Conservation (phyloP, 2,329 filamentous ascomycete species). For the Lecanicillium sp. region DNA sequence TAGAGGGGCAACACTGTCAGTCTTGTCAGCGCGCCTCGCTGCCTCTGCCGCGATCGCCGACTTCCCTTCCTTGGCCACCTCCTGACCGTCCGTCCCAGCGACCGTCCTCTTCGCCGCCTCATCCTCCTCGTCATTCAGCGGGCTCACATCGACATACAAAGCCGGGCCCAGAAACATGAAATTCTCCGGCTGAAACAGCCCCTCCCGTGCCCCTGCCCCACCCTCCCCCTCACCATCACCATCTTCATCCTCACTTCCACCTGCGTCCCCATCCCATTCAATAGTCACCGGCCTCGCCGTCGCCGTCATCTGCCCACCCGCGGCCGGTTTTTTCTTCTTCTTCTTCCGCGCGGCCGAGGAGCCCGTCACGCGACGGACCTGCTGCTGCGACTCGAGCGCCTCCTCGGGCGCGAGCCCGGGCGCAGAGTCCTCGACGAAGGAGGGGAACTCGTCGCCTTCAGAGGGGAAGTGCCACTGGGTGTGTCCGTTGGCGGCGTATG, state of each 20-base stretch:
- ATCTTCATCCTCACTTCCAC: conserved; percentile 27
- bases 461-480: conserved; percentile 52
- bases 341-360: conserved; percentile 4
- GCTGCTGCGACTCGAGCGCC: conserved; percentile 45
- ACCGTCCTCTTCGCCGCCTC: conserved; percentile 24
- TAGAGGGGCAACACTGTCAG: too few relatives aligned
- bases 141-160: conserved; percentile 39
- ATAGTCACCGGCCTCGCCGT: conserved; percentile 18
- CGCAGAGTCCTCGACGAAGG: conserved; percentile 37
- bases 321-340: conserved; percentile 10
- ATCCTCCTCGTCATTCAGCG: conserved; percentile 36
- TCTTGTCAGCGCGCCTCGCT: conserved; percentile 26
- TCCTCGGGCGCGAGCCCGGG: conserved; percentile 45
- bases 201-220: conserved; percentile 27
- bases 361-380: conserved; percentile 33
- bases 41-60: conserved; percentile 18
- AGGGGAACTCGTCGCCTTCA: conserved; percentile 53
- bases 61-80: conserved; percentile 18
- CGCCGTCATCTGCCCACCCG: conserved; percentile 27
- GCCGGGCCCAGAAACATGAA: conserved; percentile 49
- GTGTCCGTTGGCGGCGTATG: conserved; percentile 47
- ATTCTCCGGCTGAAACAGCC: conserved; percentile 45
- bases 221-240: conserved; percentile 28
- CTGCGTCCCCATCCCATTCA: conserved; percentile 28
- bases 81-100: conserved; percentile 12